Evolutionary conservation across 73 alveolate species (phyloP), one percentile per base, ranked within the genome.

Genomic region (Paramecium biaurelia): DNA sequence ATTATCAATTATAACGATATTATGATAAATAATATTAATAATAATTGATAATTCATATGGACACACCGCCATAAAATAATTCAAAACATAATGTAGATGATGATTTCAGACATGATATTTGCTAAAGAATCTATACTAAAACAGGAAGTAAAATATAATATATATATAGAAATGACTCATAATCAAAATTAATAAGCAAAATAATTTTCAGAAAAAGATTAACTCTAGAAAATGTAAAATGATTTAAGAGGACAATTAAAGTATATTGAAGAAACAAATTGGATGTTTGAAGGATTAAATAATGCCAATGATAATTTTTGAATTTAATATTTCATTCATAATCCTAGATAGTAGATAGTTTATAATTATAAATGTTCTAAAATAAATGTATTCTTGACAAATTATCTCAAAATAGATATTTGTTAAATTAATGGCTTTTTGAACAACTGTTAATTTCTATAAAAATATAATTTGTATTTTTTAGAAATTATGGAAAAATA

Each of bases 11-110:
- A 38, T 38, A 38, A 38, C 47, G 47, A 38, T n/a, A n/a, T 38
- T 38, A 38, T 38, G 47, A 38, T 38, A 38, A 38, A 38, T 38
- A 38, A 38, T 38, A 38, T 38, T 38, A 38, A 38, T 38, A 38
- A 38, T 38, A 7, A 23, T 23, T 38, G 8, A 38, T 38, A 7
- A 23, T 23, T 63, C 26, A 12, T 1, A 30, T 72, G 86, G 86
- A 72, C 86, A 72, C 86, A 11, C 86, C 86, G 6, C 86, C 86
- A 72, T 37, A 72, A 72, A 72, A 42, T 37, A 35, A 35, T 72
- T 35, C 56, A 12, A 72, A 42, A 72, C 7, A 72, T 42, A 72
- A 72, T 72, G 57, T 42, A 14, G 86, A 72, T 21, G 86, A 72
- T 35, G 86, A 72, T 32, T 72, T 72, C 6, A 30, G 86, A 34